Conservation (phyloP, 139 green algal species). For the Chlorella sp. region DNA sequence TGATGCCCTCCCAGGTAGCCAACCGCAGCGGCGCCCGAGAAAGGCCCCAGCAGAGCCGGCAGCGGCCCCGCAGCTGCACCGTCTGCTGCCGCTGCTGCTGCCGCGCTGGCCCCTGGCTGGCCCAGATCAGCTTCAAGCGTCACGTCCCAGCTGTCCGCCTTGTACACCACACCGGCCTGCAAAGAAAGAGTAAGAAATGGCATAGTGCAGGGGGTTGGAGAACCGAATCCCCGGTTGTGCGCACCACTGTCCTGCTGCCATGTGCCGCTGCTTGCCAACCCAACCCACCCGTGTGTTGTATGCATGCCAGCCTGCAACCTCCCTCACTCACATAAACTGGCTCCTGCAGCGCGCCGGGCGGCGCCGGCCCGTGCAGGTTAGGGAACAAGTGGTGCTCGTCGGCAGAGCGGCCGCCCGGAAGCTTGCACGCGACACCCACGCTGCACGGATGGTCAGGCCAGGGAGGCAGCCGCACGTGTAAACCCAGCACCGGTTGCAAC, state of each 20-base stretch:
- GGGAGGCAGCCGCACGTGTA: too few relatives aligned
- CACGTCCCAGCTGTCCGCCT: conserved; percentile 34
- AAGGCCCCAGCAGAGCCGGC: too few relatives aligned
- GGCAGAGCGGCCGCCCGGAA: conserved; percentile 51
- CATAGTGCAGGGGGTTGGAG: too few relatives aligned
- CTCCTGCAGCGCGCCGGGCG: conserved; percentile 39
- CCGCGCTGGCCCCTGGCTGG: background rate
- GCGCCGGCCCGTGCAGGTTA: background rate
- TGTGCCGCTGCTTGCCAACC: too few relatives aligned
- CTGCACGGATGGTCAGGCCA: background rate
- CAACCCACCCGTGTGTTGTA: too few relatives aligned
- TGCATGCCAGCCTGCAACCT: too few relatives aligned
- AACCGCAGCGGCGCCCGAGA: background rate
- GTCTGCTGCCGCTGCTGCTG: background rate
- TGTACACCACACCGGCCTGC: conserved; percentile 47
- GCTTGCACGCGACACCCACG: conserved; percentile 42
- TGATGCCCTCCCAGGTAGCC: conserved; percentile 56
- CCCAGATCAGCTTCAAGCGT: conserved; percentile 31
- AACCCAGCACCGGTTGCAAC: too few relatives aligned
- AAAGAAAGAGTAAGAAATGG: background rate
- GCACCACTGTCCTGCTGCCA: too few relatives aligned
- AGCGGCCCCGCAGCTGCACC: too few relatives aligned
- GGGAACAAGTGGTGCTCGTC: conserved; percentile 72
- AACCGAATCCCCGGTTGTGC: too few relatives aligned
- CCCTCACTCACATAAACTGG: conserved; percentile 42